These are phyloP conservation scores for Leccinum subgranulosum DNA, from an alignment of 768 basidiomycete genomes.

Conservation along the genomic window DNA sequence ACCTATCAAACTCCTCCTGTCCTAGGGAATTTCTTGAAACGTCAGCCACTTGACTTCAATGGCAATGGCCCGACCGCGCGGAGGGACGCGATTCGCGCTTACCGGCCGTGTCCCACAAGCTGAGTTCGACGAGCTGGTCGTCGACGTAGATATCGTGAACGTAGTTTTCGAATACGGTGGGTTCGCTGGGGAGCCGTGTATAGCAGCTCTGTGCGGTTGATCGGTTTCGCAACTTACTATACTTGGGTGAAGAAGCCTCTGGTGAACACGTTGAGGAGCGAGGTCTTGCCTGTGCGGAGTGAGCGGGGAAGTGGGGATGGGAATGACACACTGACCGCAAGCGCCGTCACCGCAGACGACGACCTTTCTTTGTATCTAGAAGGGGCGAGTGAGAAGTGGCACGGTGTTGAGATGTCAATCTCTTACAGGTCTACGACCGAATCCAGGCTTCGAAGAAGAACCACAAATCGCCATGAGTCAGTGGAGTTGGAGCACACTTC, in stretches of 20 bases:
- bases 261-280: constrained; percentile 83
- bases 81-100: constrained; percentile 5
- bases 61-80: background rate
- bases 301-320: constrained; percentile 5
- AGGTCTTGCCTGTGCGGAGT: constrained; percentile 63
- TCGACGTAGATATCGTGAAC: constrained; percentile 88
- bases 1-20: constrained; percentile 92
- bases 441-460: constrained; percentile 49
- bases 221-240: constrained; percentile 56
- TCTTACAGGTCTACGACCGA: constrained; percentile 42
- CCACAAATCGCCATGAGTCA: constrained; percentile 55
- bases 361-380: constrained; percentile 55
- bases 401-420: constrained; percentile 1
- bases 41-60: constrained; percentile 16
- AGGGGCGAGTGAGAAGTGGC: constrained; percentile 1
- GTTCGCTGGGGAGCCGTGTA: constrained; percentile 52
- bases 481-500: background rate
- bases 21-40: constrained; percentile 48
- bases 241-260: constrained; percentile 93
- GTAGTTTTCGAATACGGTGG: constrained; percentile 97
- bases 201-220: background rate
- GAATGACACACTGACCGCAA: constrained; percentile 52
- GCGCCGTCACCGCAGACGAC: constrained; percentile 98
- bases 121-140: constrained; percentile 84
- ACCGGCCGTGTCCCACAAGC: constrained; percentile 98